These are phyloP conservation scores for Rehmannia glutinosa DNA, from an alignment of 257 asterid genomes.

Conservation along the genomic window DNA sequence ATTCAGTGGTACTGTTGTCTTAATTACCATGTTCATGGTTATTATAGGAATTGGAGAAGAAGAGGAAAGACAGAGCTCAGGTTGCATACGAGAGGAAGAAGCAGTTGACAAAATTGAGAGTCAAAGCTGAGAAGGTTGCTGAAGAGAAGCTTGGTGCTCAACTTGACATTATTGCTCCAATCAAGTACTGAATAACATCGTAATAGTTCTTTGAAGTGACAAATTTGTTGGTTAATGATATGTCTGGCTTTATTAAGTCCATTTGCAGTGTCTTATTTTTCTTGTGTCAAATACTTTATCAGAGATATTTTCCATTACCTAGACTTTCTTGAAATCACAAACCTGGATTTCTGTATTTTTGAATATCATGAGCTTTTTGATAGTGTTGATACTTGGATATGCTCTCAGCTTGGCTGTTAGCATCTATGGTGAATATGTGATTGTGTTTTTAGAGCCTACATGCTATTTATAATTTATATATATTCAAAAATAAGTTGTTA, in stretches of 20 bases:
- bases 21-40: neutral
- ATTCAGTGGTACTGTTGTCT: neutral
- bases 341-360: neutral
- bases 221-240: constrained; percentile 17
- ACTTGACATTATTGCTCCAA: constrained; percentile 37
- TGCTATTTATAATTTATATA: no score
- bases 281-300: neutral
- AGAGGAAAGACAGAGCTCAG: constrained; percentile 46
- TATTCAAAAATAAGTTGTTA: no score
- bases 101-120: constrained; percentile 37
- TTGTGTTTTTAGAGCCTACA: no score
- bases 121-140: constrained; percentile 43
- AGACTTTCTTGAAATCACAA: neutral
- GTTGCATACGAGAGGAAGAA: constrained; percentile 40
- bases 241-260: neutral
- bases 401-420: neutral
- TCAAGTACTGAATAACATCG: constrained; percentile 29
- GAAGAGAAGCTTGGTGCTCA: constrained; percentile 44
- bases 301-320: neutral
- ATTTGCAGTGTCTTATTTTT: constrained; percentile 5
- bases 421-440: no score
- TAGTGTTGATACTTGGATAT: neutral
- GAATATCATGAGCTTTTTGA: neutral
- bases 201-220: constrained; percentile 9
- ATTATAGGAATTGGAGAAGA: constrained; percentile 43